phyloP scores from a whole-genome alignment of 1,139 yeast genomes.

The Candida mesenterica region DNA sequence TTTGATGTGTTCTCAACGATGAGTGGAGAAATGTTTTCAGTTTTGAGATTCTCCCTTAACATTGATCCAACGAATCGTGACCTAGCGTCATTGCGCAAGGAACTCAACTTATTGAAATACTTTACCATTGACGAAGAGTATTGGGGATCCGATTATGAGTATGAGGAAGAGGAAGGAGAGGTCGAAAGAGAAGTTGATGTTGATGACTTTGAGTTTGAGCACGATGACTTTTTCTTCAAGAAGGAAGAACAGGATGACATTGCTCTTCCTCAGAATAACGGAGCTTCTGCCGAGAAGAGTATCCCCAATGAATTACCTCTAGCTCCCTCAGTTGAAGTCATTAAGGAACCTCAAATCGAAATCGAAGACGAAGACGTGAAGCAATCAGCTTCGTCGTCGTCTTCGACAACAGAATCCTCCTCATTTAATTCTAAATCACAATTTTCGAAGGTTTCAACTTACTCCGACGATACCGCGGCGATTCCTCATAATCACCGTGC shows the following conservation, averaged over 20 bases:
- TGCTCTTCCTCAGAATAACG: too few species aligned
- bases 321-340: neutral
- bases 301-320: too few species aligned
- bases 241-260: too few species aligned
- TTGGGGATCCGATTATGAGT: constrained; percentile 47
- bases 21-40: constrained; percentile 84
- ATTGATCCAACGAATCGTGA: constrained; percentile 88
- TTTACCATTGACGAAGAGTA: constrained; percentile 86
- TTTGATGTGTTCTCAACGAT: constrained; percentile 90
- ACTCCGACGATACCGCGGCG: constrained; percentile 11
- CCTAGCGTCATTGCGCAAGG: constrained; percentile 55
- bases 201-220: constrained; percentile 16
- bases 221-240: constrained; percentile 19
- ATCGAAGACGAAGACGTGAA: neutral
- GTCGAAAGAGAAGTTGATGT: constrained; percentile 36
- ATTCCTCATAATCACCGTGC: constrained; percentile 47
- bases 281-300: neutral
- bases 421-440: constrained; percentile 10
- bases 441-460: constrained; percentile 1
- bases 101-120: constrained; percentile 57
- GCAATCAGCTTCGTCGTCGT: constrained; percentile 7
- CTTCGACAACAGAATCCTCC: constrained; percentile 13
- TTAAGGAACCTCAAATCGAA: neutral
- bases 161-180: constrained; percentile 30
- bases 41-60: constrained; percentile 72